Evolutionary conservation across 805 yeast genomes (phyloP), one percentile per base, ranked within the genome.

Genomic region (Grigorovia jiainica): DNA sequence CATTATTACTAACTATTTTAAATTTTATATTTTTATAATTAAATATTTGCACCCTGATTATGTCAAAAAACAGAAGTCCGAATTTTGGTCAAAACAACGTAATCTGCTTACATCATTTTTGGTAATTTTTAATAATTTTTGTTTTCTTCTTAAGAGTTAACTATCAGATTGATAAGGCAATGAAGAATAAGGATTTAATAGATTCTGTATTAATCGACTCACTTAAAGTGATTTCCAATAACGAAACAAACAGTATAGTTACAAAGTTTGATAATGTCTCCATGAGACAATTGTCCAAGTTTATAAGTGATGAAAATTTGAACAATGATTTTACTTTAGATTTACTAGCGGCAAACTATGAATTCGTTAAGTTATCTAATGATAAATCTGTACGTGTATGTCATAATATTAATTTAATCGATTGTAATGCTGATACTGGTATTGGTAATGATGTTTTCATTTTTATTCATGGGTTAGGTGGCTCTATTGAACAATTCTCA

Each of bases 391-490:
- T 58, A 4, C 47, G 58, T 19, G 40, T 48, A 1, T 54, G 61
- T 35, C 57, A 57, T 39, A 57, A 58, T 47, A 16, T 54, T 7
- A 20, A n/a, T n/a, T n/a, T n/a, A n/a, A n/a, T n/a, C n/a, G n/a
- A n/a, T n/a, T n/a, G n/a, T n/a, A n/a, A 20, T n/a, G 21, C 33
- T 10, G 16, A 39, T 7, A 36, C 13, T 17, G 37, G 25, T 15
- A 24, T 17, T 19, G 25, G 27, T 6, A 18, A 33, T 23, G 40
- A 38, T 1, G 25, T 94, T 0, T 64, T 79, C 2, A 60, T 86
- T 2, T 75, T 87, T 43, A 55, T 89, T 16, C 97, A 87, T 64
- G 97, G 97, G 0, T 61, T 90, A 17, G 97, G 97, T 1, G 97
- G 97, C 2, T 90, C 80, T 51, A 66, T 84, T 56, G 76, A 86